phyloP scores from a whole-genome alignment of 176 grass and related monocot species.

The Triticum timopheevii region DNA sequence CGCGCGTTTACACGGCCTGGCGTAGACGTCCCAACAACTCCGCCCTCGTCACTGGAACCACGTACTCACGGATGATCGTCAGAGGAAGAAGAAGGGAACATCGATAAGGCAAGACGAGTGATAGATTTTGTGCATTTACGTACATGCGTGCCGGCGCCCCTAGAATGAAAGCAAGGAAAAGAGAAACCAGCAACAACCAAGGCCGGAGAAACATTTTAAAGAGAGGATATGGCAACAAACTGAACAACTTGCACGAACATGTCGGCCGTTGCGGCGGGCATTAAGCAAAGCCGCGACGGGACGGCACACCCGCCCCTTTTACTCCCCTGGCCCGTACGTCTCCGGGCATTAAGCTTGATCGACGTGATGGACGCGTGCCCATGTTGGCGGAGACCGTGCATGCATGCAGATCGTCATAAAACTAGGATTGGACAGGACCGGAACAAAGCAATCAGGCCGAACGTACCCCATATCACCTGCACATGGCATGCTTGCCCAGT shows the following conservation, averaged over 20 bases:
- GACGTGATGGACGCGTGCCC: not conserved
- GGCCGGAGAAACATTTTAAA: not conserved
- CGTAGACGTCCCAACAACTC: constrained; percentile 33
- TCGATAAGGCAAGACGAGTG: too few relatives aligned
- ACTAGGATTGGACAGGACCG: not conserved
- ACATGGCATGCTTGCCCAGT: not conserved
- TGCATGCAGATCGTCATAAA: not conserved
- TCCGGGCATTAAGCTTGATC: too few relatives aligned
- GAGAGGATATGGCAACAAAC: not conserved
- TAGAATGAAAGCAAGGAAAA: not conserved
- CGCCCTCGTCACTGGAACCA: not conserved
- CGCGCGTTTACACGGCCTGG: constrained; percentile 7
- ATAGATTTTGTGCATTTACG: not conserved
- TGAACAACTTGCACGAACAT: not conserved
- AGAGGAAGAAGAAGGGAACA: not conserved
- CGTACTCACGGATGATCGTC: not conserved
- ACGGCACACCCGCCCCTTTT: not conserved
- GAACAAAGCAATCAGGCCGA: not conserved
- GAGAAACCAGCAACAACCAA: not conserved
- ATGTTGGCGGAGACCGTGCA: constrained; percentile 19
- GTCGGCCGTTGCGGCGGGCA: not conserved
- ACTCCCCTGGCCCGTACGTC: not conserved
- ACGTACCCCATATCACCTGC: not conserved
- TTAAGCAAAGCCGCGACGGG: not conserved
- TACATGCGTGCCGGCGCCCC: not conserved